Evolutionary conservation across 176 grass and related monocot genomes (phyloP), one percentile per base, ranked within the genome.

Genomic region (Ananas comosus): DNA sequence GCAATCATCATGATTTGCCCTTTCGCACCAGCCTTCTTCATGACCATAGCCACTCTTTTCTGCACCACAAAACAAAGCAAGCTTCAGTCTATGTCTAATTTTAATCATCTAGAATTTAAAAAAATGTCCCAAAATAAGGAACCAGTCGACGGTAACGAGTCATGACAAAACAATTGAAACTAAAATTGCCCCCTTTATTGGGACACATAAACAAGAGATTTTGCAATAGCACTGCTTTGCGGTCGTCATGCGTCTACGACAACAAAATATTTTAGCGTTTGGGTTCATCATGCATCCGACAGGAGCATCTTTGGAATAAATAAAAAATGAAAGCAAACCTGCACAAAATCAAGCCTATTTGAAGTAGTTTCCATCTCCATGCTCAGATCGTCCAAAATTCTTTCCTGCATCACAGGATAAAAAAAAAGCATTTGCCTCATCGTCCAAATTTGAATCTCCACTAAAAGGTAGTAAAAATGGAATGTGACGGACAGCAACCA

Each of bases 11-110:
- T 80, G 75, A 90, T 79, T 68, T 92, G 93, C 52, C 86, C 84
- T 80, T 92, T 97, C 48, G 63, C 79, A 54, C 82, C 81, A 4
- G 86, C 84, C 77, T 97, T 97, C 80, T 92, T 92, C 80, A 97
- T 85, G 27, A 97, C 86, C 93, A 92, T 92, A 22, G 93, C 86
- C 70, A 97, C 93, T 78, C 87, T 90, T 88, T 90, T 92, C 89
- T 97, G 86, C 59, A 51, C 12, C 53, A 51, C 19, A 23, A 3
- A 28, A 53, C 0, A 22, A 53, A 12, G 13, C 2, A 52, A 64
- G 16, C 49, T 14, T 17, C 13, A 27, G 12, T 51, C 29, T 42
- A 8, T 28, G 48, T 52, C 48, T 33, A 22, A 52, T 54, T 33
- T 10, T 19, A 2, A 33, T 19, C 7, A 19, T 61, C 21, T n/a